Base-by-base conservation (phyloP, 306 rosid genomes). In the Abrus precatorius region DNA sequence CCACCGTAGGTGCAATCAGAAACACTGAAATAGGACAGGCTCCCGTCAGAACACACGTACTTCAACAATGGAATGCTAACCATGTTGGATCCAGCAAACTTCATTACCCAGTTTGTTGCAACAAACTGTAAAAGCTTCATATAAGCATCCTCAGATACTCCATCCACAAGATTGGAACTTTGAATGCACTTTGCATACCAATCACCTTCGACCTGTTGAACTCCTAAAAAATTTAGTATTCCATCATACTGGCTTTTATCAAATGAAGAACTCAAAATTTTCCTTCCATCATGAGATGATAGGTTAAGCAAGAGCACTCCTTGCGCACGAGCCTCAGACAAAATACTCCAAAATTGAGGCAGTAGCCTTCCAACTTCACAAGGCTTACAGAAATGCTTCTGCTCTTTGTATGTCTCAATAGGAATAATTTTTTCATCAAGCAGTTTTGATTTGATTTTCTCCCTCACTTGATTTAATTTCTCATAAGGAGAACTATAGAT, bases 101-200 rank as follows among this genome's bases (percentile, higher is more conserved):
- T 74, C 27, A 77, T 68, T 1, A 7, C 5, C 94, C 90, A 87
- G 7, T 86, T 72, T 10, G 28, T 74, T 4, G 94, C 85, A 74
- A 91, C 20, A 75, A 90, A 91, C 20, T 74, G 47, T 6, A 93
- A 76, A 79, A 93, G 87, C 72, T 84, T 75, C 32, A 88, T 36
- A 75, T 93, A 90, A 3, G 75, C 45, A 8, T 60, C 67, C 14
- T 91, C 94, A 0, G 93, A 83, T 30, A 91, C 91, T 44, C 83
- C 74, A 7, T n/a, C 80, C 28, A 88, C 93, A 53, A 93, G 85
- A 64, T 77, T 69, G 29, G 88, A 78, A 54, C 91, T 80, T 86
- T 80, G 85, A 9, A 93, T 78, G 88, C 93, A 93, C 84, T 87
- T 93, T 7, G 81, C 87, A 78, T 91, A 93, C 98, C 94, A 93